Conservation (phyloP, 192 early-diverging fungal species). For the Coemansia sp. region DNA sequence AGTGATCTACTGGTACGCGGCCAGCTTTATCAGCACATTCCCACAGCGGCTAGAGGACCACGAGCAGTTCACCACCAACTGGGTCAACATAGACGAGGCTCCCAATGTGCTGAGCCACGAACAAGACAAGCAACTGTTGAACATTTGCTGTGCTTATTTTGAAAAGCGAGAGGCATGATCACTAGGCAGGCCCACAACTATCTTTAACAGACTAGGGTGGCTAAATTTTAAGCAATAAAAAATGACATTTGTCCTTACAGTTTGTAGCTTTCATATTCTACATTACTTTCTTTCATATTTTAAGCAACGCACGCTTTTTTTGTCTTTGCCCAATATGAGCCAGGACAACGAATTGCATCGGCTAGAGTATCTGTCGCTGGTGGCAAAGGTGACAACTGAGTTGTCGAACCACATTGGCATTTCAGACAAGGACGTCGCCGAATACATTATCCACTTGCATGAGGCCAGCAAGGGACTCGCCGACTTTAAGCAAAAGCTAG, state of each 20-base stretch:
- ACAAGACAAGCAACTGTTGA: slow-evolving; percentile 17
- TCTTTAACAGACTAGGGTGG: too few species aligned
- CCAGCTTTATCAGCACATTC: slow-evolving; percentile 11
- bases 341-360: slow-evolving; percentile 57
- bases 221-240: not conserved
- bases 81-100: slow-evolving; percentile 23
- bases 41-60: slow-evolving; percentile 28
- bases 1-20: slow-evolving; percentile 47
- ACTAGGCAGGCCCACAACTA: not conserved
- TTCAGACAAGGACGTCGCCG: slow-evolving; percentile 86
- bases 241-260: not conserved
- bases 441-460: slow-evolving; percentile 90
- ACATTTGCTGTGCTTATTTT: not conserved
- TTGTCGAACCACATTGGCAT: slow-evolving; percentile 89
- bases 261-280: too few species aligned
- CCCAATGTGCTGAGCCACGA: slow-evolving; percentile 12
- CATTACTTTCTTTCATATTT: not conserved
- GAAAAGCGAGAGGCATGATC: not conserved
- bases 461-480: slow-evolving; percentile 60
- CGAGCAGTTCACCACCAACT: slow-evolving; percentile 17
- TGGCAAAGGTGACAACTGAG: slow-evolving; percentile 88
- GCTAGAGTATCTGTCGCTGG: slow-evolving; percentile 85
- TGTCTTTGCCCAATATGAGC: slow-evolving; percentile 2
- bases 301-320: not conserved
- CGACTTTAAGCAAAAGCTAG: slow-evolving; percentile 68